Percentiles rank a stretch among this genome's conserved stretches.
These are phyloP conservation scores for Heliamphora pulchella DNA, from an alignment of 179 eudicot genomes.

Conservation along the genomic window DNA sequence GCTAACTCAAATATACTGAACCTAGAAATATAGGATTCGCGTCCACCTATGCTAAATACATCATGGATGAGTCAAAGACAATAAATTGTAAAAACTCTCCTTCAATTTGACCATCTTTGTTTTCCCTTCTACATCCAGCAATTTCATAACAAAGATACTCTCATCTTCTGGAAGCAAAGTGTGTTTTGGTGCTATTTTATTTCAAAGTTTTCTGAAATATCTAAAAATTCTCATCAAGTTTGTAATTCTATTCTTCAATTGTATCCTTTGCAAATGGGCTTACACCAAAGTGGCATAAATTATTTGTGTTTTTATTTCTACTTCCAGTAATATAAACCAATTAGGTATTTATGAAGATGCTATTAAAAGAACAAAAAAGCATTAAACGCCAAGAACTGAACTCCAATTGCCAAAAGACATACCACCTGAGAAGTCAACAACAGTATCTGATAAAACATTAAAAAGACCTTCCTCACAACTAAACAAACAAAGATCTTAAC, in stretches of 20 bases:
- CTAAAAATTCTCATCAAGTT: not conserved
- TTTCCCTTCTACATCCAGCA: not conserved
- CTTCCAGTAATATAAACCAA: no score
- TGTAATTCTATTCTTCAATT: not conserved
- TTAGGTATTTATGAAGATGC: no score
- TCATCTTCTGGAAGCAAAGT: not conserved
- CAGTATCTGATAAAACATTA: no score
- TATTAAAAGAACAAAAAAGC: no score
- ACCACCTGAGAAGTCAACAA: no score
- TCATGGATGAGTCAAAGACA: not conserved
- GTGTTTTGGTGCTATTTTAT: not conserved
- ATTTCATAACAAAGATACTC: not conserved
- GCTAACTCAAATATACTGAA: not conserved
- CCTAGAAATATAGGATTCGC: not conserved
- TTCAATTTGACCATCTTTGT: not conserved
- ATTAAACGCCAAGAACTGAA: no score
- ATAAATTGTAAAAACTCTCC: not conserved
- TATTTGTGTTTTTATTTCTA: no score
- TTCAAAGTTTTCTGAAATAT: not conserved
- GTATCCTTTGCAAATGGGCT: no score
- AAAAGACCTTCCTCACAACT: no score
- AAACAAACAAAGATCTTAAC: no score
- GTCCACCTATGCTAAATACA: not conserved
- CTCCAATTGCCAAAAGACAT: no score
- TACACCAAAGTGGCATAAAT: no score